phyloP scores from a whole-genome alignment of 2,329 filamentous ascomycete species.

The Cladosporium oxysporum region DNA sequence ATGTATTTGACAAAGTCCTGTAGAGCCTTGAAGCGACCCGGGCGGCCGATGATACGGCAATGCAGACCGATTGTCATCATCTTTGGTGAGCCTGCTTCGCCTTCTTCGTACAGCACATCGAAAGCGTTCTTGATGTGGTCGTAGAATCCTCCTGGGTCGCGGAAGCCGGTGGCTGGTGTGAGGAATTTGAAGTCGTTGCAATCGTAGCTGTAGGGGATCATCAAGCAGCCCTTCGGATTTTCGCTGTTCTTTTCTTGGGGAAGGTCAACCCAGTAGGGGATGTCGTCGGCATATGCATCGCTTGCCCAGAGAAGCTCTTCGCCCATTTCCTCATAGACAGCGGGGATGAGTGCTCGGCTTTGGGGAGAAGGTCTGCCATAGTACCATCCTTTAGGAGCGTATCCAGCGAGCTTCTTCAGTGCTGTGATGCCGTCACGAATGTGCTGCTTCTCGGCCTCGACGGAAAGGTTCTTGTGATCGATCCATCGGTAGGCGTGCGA shows the following conservation, averaged over 20 bases:
- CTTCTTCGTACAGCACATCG: conserved; percentile 57
- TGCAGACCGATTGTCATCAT: conserved; percentile 61
- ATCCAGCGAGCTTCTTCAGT: conserved; percentile 47
- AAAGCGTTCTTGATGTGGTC: conserved; percentile 54
- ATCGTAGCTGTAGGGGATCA: conserved; percentile 58
- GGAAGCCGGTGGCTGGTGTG: conserved; percentile 46
- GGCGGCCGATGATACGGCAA: conserved; percentile 55
- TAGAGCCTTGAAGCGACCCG: conserved; percentile 54
- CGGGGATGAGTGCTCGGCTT: conserved; percentile 49
- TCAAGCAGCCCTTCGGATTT: conserved; percentile 52
- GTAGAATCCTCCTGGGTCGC: conserved; percentile 48
- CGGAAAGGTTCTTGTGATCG: conserved; percentile 50
- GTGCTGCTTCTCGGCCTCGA: conserved; percentile 52
- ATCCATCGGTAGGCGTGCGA: conserved; percentile 55
- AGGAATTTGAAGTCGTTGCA: conserved; percentile 57
- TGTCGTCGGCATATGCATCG: conserved; percentile 58
- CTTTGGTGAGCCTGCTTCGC: conserved; percentile 50
- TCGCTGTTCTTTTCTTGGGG: conserved; percentile 47
- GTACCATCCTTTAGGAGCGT: conserved; percentile 54
- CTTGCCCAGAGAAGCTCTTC: conserved; percentile 53
- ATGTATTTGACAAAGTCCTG: conserved; percentile 58
- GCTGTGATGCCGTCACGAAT: conserved; percentile 48
- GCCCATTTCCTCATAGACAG: conserved; percentile 56
- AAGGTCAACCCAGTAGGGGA: conserved; percentile 58
- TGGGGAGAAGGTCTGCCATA: conserved; percentile 51